A percentile compares a stretch with the other conserved stretches of the same genome.
phyloP scores from a whole-genome alignment of 1,139 yeast genomes.

The Dujonia santamariae region DNA sequence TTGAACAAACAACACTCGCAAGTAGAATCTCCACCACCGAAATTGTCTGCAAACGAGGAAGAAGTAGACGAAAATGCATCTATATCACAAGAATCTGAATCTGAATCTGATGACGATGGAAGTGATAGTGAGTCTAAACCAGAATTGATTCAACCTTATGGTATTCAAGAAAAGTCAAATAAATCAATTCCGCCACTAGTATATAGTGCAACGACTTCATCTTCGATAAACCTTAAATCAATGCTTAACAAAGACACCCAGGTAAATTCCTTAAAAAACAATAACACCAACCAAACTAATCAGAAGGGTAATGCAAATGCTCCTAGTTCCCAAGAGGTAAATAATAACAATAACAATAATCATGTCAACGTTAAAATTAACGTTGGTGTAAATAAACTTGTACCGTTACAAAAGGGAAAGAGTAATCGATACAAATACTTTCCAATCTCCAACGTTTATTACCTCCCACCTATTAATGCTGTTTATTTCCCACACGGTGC shows the following conservation, averaged over 20 bases:
- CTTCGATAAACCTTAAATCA: constrained; percentile 13
- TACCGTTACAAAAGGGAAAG: constrained; percentile 12
- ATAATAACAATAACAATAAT: background rate
- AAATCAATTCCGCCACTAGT: constrained; percentile 12
- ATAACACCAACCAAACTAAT: background rate
- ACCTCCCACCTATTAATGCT: constrained; percentile 57
- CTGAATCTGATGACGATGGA: constrained; percentile 1
- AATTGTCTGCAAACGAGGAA: background rate
- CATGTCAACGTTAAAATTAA: background rate
- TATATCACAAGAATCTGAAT: background rate
- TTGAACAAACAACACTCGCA: background rate
- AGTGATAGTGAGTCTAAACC: constrained; percentile 5
- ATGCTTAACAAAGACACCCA: constrained; percentile 7
- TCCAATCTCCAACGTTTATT: constrained; percentile 55
- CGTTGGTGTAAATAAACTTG: no score
- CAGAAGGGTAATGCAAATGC: background rate
- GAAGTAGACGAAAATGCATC: background rate
- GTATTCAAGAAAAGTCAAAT: constrained; percentile 4
- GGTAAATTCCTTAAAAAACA: background rate
- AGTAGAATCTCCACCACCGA: no score
- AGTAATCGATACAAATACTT: constrained; percentile 46
- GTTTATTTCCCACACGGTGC: constrained; percentile 61
- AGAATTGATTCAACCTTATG: constrained; percentile 10
- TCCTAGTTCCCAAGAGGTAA: background rate
- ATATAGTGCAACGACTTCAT: constrained; percentile 11